phyloP scores from a whole-genome alignment of 352 stramenopile species.

The Globisporangium yorkense region DNA sequence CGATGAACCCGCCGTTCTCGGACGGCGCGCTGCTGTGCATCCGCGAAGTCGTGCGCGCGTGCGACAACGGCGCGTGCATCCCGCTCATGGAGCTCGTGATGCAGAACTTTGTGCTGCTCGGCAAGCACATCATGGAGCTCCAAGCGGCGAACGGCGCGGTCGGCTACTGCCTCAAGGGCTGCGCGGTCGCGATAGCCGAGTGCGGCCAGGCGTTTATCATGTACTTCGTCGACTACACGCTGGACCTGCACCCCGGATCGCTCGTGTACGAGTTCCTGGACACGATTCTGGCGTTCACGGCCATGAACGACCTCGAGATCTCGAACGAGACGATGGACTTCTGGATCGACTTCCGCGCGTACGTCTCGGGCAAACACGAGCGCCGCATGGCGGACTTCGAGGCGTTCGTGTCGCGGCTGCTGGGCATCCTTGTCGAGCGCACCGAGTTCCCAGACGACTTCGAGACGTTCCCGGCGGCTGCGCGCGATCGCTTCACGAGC shows the following conservation, averaged over 20 bases:
- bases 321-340: constrained; percentile 83
- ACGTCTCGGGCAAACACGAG: constrained; percentile 76
- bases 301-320: constrained; percentile 50
- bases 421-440: constrained; percentile 64
- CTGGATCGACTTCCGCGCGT: constrained; percentile 73
- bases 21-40: constrained; percentile 53
- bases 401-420: constrained; percentile 59
- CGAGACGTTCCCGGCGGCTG: constrained; percentile 33
- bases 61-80: constrained; percentile 45
- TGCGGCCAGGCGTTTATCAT: constrained; percentile 73
- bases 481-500: constrained; percentile 54
- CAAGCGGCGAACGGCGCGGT: constrained; percentile 22
- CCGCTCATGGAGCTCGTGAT: constrained; percentile 76
- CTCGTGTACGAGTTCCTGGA: constrained; percentile 78
- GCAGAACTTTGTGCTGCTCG: constrained; percentile 70
- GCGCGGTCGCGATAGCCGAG: constrained; percentile 53
- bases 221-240: constrained; percentile 75
- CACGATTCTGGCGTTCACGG: constrained; percentile 62
- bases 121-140: constrained; percentile 45
- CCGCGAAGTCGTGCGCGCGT: constrained; percentile 62
- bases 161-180: constrained; percentile 42
- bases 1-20: constrained; percentile 25
- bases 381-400: constrained; percentile 63
- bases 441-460: constrained; percentile 61
- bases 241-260: constrained; percentile 47